Percentiles rank a stretch among this genome's conserved stretches.
These are phyloP conservation scores for Pseudocercospora cruenta DNA, from an alignment of 2,329 filamentous ascomycete genomes.

Conservation along the genomic window DNA sequence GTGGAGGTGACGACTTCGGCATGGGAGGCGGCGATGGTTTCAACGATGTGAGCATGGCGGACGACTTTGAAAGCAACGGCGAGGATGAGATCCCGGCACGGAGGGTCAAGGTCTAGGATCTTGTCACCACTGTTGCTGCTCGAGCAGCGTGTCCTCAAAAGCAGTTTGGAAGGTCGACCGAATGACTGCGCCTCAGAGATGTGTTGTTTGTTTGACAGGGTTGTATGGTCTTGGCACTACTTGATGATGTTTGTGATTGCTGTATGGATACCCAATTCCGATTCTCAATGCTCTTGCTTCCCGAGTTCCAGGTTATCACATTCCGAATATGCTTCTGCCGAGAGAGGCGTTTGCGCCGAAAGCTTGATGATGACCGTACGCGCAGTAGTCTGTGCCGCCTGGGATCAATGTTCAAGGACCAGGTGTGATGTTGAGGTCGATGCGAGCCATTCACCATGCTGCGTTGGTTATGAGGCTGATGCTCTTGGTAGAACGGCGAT, in stretches of 20 bases:
- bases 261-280: not conserved
- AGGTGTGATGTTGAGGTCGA: not conserved
- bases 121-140: constrained; percentile 7
- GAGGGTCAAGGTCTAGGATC: not conserved
- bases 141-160: not conserved
- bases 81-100: constrained; percentile 26
- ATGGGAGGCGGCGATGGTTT: not conserved
- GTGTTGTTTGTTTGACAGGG: not conserved
- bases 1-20: constrained; percentile 7
- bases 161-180: not conserved
- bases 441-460: not conserved
- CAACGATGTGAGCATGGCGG: constrained; percentile 1
- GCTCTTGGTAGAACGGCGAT: not conserved
- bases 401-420: no score
- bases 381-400: not conserved
- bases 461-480: not conserved
- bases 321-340: not conserved
- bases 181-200: not conserved
- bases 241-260: not conserved
- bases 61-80: constrained; percentile 24
- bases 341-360: not conserved
- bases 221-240: not conserved
- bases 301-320: not conserved
- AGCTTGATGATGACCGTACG: not conserved
- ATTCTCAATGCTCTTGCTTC: not conserved